Percentiles rank a stretch among this genome's conserved stretches.
phyloP scores from a whole-genome alignment of 2,329 filamentous ascomycete genomes.

The Bipolaris gigantea region DNA sequence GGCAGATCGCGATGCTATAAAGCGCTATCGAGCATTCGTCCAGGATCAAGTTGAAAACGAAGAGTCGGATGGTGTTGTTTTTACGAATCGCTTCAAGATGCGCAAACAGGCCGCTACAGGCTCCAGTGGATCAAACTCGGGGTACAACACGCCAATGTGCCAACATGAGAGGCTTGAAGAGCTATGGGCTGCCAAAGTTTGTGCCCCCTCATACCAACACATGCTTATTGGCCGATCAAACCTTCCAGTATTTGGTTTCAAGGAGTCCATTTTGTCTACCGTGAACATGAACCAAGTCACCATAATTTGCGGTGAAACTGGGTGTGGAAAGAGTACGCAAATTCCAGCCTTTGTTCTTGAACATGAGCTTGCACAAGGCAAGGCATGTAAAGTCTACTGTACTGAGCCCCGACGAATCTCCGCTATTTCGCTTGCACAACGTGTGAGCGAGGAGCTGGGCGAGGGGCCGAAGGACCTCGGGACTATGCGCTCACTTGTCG shows the following conservation, averaged over 20 bases:
- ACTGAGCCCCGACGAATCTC: conserved; percentile 95
- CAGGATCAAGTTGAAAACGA: conserved; percentile 64
- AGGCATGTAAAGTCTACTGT: conserved; percentile 88
- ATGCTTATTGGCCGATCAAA: conserved; percentile 81
- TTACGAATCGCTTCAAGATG: conserved; percentile 72
- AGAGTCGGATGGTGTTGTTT: conserved; percentile 60
- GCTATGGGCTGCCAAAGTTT: conserved; percentile 57
- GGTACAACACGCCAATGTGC: conserved; percentile 32
- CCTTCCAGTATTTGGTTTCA: conserved; percentile 88
- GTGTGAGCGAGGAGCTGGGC: conserved; percentile 93
- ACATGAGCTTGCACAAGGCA: conserved; percentile 78
- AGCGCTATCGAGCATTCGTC: conserved; percentile 69
- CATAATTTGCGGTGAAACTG: conserved; percentile 95
- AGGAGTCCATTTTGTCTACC: conserved; percentile 72
- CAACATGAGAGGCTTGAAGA: conserved; percentile 50
- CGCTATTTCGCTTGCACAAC: conserved; percentile 86
- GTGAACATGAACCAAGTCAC: conserved; percentile 82
- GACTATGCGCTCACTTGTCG: conserved; percentile 79
- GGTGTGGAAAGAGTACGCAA: conserved; percentile 96
- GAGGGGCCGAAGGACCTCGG: conserved; percentile 82
- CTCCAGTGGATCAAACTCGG: conserved; percentile 34
- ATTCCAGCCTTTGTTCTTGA: conserved; percentile 94
- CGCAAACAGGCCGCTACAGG: conserved; percentile 38
- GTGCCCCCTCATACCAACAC: conserved; percentile 63
- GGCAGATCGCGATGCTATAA: conserved; percentile 69